Evolutionary conservation across 139 green algal species (phyloP).

Genomic region (Nannochloris sp.): DNA sequence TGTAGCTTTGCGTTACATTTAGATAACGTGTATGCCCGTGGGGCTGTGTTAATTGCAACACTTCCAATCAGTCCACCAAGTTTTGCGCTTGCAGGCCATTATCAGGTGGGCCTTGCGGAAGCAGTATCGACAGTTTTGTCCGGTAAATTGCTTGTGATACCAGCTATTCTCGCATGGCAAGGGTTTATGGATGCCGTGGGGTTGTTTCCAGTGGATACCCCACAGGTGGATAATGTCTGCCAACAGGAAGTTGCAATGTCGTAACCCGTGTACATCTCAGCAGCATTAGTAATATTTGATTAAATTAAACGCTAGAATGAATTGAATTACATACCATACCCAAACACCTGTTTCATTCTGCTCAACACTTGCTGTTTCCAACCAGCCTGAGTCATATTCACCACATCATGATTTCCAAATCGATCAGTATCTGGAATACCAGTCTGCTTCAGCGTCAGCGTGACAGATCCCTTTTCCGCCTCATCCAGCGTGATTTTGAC

Average conservation of each 20-base stretch:
- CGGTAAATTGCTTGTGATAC: not conserved
- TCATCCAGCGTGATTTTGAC: slow-evolving; percentile 54
- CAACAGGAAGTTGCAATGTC: not conserved
- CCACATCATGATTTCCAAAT: slow-evolving; percentile 64
- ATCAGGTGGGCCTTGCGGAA: not conserved
- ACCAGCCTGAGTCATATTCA: slow-evolving; percentile 47
- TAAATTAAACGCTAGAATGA: slow-evolving; percentile 9
- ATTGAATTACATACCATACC: slow-evolving; percentile 55
- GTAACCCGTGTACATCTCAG: too few relatives aligned
- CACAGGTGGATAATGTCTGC: not conserved
- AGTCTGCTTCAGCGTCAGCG: slow-evolving; percentile 55
- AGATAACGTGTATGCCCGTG: not conserved
- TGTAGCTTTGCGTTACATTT: slow-evolving; percentile 18
- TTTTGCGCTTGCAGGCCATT: slow-evolving; percentile 12
- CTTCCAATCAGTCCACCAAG: slow-evolving; percentile 19
- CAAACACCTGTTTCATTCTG: slow-evolving; percentile 69
- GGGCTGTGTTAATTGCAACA: slow-evolving; percentile 20
- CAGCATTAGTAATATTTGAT: not conserved
- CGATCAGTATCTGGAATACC: slow-evolving; percentile 64
- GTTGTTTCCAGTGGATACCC: not conserved
- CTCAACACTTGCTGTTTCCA: slow-evolving; percentile 70
- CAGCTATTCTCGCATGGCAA: not conserved
- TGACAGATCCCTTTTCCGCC: slow-evolving; percentile 48
- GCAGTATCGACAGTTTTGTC: not conserved
- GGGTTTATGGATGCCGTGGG: not conserved